phyloP scores from a whole-genome alignment of 192 early-diverging fungal genomes.

The Gaertneriomyces sp. region DNA sequence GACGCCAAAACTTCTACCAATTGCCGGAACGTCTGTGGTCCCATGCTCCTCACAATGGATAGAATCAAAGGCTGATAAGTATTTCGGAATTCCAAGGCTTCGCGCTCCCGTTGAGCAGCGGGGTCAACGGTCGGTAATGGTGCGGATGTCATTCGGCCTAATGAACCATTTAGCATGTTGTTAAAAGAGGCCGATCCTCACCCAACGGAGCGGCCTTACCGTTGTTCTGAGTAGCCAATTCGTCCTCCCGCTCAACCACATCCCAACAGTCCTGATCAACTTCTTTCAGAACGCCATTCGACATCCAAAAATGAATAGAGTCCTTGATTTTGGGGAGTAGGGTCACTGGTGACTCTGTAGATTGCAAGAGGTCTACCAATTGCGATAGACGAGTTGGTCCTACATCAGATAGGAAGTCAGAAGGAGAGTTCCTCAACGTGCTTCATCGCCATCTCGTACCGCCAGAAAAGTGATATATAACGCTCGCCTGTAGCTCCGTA shows the following conservation, averaged over 20 bases:
- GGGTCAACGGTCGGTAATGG: no score
- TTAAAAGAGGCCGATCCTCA: no score
- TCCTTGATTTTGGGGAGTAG: not conserved
- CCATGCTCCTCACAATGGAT: no score
- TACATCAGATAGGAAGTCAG: not conserved
- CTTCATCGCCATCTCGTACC: not conserved
- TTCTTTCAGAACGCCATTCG: constrained; percentile 1
- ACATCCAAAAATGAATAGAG: constrained; percentile 9
- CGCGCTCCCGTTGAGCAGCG: no score
- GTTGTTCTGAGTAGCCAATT: no score
- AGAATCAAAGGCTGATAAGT: no score
- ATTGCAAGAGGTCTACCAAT: not conserved
- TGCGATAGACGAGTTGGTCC: not conserved
- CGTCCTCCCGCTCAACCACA: not conserved
- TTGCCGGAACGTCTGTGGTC: no score
- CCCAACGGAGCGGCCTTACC: no score
- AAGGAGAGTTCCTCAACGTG: not conserved
- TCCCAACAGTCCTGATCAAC: not conserved
- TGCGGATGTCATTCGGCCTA: no score
- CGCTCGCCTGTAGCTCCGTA: constrained; percentile 23
- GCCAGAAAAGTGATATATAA: constrained; percentile 9
- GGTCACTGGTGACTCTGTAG: not conserved
- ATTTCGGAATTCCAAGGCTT: no score
- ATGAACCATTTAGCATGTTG: no score
- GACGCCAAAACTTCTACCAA: no score